These are phyloP conservation scores for Xylaria sp. DNA, from an alignment of 2,329 filamentous ascomycete genomes.

Conservation along the genomic window DNA sequence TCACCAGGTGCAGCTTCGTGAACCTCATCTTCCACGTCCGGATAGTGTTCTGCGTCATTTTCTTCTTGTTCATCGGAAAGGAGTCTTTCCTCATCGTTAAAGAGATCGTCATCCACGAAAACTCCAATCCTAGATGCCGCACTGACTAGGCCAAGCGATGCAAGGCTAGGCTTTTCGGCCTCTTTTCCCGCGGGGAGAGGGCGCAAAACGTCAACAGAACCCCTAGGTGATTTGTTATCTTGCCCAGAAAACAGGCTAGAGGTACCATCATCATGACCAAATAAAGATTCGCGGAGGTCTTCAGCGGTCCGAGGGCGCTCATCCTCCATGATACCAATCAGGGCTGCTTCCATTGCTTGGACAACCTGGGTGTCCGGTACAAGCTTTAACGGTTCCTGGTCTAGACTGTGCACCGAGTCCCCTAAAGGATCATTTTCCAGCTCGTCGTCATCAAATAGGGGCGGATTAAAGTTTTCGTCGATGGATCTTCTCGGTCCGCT, in stretches of 20 bases:
- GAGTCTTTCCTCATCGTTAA: conserved; percentile 81
- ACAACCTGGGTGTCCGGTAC: conserved; percentile 74
- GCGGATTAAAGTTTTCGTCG: conserved; percentile 54
- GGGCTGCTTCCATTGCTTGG: conserved; percentile 83
- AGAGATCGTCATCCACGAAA: conserved; percentile 89
- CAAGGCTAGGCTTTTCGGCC: conserved; percentile 72
- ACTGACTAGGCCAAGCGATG: conserved; percentile 85
- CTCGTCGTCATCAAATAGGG: conserved; percentile 78
- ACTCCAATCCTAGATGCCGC: conserved; percentile 83
- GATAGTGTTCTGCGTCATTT: conserved; percentile 49
- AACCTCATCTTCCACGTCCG: conserved; percentile 70
- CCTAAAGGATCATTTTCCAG: conserved; percentile 63
- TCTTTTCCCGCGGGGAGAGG: conserved; percentile 38
- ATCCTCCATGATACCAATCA: conserved; percentile 88
- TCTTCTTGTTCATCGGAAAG: conserved; percentile 82
- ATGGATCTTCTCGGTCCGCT: conserved; percentile 57
- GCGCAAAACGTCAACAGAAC: conserved; percentile 34
- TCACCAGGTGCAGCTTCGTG: conserved; percentile 94
- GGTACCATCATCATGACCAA: conserved; percentile 49
- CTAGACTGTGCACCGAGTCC: conserved; percentile 73
- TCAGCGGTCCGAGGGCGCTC: conserved; percentile 59
- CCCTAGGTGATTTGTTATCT: conserved; percentile 52
- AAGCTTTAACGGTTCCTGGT: conserved; percentile 59
- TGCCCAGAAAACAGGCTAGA: conserved; percentile 48
- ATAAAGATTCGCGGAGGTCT: conserved; percentile 61